A percentile compares a stretch with the other conserved stretches of the same genome.
Evolutionary conservation across 2,329 filamentous ascomycete species (phyloP).

Genomic region (Graphilbum ipis-grandicollis): DNA sequence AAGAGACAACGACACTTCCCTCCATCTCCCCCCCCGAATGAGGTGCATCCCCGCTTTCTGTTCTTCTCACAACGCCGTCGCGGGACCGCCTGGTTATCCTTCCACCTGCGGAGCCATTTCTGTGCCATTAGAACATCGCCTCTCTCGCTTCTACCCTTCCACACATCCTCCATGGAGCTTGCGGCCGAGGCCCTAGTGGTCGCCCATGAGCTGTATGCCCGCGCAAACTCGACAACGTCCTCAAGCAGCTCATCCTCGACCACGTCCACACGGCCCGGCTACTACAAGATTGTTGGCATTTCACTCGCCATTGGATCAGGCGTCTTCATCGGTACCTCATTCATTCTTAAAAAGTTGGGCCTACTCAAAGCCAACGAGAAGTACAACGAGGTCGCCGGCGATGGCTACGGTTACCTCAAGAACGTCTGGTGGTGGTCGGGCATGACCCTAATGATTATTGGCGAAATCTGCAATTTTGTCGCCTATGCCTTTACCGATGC

Average conservation of each 20-base stretch:
- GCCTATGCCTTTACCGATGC: conserved; percentile 95
- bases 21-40: no score
- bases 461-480: conserved; percentile 93
- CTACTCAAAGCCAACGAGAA: conserved; percentile 86
- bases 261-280: conserved; percentile 20
- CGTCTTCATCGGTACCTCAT: conserved; percentile 83
- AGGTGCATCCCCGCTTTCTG: no score
- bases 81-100: not conserved
- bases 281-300: conserved; percentile 78
- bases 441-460: conserved; percentile 93
- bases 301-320: conserved; percentile 73
- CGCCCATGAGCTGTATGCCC: conserved; percentile 24
- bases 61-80: no score
- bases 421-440: conserved; percentile 90
- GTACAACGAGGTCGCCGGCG: conserved; percentile 87
- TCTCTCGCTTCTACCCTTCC: not conserved
- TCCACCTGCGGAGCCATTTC: no score
- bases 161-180: conserved; percentile 11
- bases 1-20: no score
- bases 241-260: conserved; percentile 2
- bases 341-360: conserved; percentile 89
- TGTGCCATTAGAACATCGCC: no score
- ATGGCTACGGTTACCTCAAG: conserved; percentile 94
- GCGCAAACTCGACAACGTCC: conserved; percentile 19
- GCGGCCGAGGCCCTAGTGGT: conserved; percentile 12